Base-by-base conservation (phyloP, 2,329 filamentous ascomycete genomes). In the Phialocephala sp. region DNA sequence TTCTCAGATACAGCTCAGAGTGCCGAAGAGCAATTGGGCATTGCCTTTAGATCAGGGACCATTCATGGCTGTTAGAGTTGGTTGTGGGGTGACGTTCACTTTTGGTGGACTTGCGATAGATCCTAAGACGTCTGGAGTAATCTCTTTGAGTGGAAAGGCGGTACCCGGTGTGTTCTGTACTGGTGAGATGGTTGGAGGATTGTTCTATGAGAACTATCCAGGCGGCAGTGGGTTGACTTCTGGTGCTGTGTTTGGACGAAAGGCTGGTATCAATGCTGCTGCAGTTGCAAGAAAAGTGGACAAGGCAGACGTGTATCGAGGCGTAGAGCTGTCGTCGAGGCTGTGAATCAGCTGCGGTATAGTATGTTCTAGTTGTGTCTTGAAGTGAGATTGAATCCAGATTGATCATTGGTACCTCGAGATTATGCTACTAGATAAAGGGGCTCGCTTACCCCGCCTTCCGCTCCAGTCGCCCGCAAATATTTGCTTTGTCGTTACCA, bases 1-100 rank as follows among this genome's bases (percentile, higher is more conserved):
- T 0, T 77, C 76, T 0, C 71, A 68, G 0, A 78, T 69, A 11
- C 69, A 74, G 0, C 75, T 90, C 9, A 58, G 73, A 0, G 73
- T 88, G 9, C 78, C 83, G 0, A 91, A 91, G 77, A 84, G 86
- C 0, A 91, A 91, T 68, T 91, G 88, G 89, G 88, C 88, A 0
- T 69, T 87, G 6, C 82, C 88, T 0, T 70, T 91, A 8, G 80
- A 83, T 43, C 74, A 84, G 67, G 78, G 79, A 0, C 88, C 88
- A 0, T 91, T 87, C 71, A 76, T 88, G 27, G 88, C 88, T 0
- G 84, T 91, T 55, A 85, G 86, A 69, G 87, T 91, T 2, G 85
- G 84, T 4, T 87, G 86, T 55, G 89, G 89, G 1, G 83, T 91
- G 18, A 90, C 88, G 0, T 91, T 91, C 69, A 91, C 88, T 0